Evolutionary conservation across 805 yeast genomes (phyloP), one percentile per base, ranked within the genome.

Genomic region (Debaryomyces castellii): DNA sequence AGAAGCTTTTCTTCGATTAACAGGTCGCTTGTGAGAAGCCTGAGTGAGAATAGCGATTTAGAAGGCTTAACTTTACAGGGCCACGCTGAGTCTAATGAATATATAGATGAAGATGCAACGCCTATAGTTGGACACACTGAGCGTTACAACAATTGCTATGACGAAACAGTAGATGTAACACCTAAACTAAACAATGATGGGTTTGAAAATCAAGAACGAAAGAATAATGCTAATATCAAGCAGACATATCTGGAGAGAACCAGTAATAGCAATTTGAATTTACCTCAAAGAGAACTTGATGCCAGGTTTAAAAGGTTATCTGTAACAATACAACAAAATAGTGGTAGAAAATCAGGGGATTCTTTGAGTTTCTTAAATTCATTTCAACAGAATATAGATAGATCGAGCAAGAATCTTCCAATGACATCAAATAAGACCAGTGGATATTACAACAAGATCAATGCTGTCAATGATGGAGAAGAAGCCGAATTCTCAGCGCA

Each of bases 371-470:
- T 73, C 48, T 66, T 70, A 60, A 60, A 53, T 39, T 53, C 62
- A 12, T 72, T 73, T 51, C 72, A 66, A 47, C 68, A 67, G 48
- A 72, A 73, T 46, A 67, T 68, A 14, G 61, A 65, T 35, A 53
- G 57, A 40, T 64, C 56, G 18, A 60, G 64, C 47, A 52, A 25
- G 38, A 34, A 43, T 33, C 50, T 14, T 18, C 27, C 27, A 5
- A n/a, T 25, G 3, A 32, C 40, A 34, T 40, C 46, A 21, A 34
- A 27, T n/a, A 43, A 44, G 8, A 46, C 45, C 20, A 54, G 56
- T 33, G 21, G 35, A 8, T 51, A 51, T 39, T 71, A 71, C 51
- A 53, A 59, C 34, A 63, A 59, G 46, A 64, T 72, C 38, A 62
- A 64, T 43, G 60, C 60, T 20, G 46, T 53, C 2, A 51, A 48